Evolutionary conservation across 164 flowering plant species (phyloP), one percentile per base, ranked within the genome.

Genomic region (Nelumbo lutea): DNA sequence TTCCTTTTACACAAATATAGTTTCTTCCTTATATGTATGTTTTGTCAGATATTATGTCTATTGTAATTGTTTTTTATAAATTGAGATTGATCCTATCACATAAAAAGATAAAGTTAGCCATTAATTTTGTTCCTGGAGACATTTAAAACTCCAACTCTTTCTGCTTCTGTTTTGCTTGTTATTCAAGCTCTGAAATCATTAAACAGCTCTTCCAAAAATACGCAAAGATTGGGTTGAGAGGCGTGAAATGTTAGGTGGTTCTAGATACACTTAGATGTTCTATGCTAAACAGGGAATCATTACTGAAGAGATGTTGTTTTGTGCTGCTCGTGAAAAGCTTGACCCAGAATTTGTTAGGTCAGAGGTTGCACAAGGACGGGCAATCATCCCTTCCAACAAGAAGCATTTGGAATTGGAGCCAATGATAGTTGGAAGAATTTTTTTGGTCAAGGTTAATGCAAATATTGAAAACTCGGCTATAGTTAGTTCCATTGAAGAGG

Each of bases 381-480:
- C 99, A 58, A 96, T 96, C 68, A 96, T 96, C 50, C 99, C 98
- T 72, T 96, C 99, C 66, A 96, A 96, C 86, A 96, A 96, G 81
- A 96, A 86, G 79, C 99, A 96, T 79, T 75, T 88, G 55, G 99
- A 96, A 78, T 74, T 96, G 78, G 99, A 96, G 78, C 99, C 99
- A 2, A 96, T 88, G 97, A 74, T 96, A 11, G 96, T 96, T 69
- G 99, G 99, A 59, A 88, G 99, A 70, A 91, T 93, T 52, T 96
- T 96, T 78, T 75, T 96, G 82, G 99, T 96, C 68, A 96, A 96
- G 80, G 91, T 96, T 2, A 96, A 96, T 83, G 99, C 99, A 59
- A 96, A 96, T 72, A 96, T 96, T 73, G 99, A 98, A 65, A 93
- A 96, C 75, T 96, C 99, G 62, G 99, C 96, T 71, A 94, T 96